Evolutionary conservation across 2,329 filamentous ascomycete genomes (phyloP), one percentile per base, ranked within the genome.

Genomic region (Pleurostoma richardsiae): DNA sequence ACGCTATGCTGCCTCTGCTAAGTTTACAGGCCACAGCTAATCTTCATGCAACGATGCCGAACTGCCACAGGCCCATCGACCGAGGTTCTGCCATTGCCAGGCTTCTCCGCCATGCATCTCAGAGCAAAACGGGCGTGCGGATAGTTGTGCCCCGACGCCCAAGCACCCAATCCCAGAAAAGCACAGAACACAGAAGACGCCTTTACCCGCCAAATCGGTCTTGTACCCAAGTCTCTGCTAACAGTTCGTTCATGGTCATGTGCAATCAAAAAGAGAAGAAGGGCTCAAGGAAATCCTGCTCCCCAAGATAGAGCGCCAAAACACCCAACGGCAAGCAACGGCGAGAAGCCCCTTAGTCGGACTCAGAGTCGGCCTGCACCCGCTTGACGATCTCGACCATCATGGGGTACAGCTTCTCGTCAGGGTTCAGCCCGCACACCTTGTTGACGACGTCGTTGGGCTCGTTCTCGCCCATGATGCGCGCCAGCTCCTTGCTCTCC

Each of bases 401-500:
- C 61, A 83, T 78, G 49, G 80, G 71, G 70, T 85, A 95, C 47
- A 97, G 79, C 62, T 88, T 86, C 63, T 97, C 88, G 28, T 68
- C 73, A 49, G 82, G 71, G 58, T 90, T 82, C 47, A 99, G 76
- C 39, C 90, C 90, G 56, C 88, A 95, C 53, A 99, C 80, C 68
- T 92, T 80, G 63, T 76, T 72, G 41, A 92, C 88, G 6, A 92
- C 87, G 1, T 86, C 84, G 56, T 88, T 83, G 10, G 50, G 43
- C 4, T 45, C 43, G 61, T 86, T 79, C 52, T 84, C 77, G 51
- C 86, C 82, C 73, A 99, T 86, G 62, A 95, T 90, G 73, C 88
- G 83, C 59, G 89, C 88, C 8, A 99, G 79, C 69, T 95, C 85
- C 55, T 72, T 76, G 53, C 88, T 95, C 79, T 97, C 94, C 0